Evolutionary conservation across 1,284 basidiomycete species (phyloP).

Genomic region (Schizophyllum amplum): DNA sequence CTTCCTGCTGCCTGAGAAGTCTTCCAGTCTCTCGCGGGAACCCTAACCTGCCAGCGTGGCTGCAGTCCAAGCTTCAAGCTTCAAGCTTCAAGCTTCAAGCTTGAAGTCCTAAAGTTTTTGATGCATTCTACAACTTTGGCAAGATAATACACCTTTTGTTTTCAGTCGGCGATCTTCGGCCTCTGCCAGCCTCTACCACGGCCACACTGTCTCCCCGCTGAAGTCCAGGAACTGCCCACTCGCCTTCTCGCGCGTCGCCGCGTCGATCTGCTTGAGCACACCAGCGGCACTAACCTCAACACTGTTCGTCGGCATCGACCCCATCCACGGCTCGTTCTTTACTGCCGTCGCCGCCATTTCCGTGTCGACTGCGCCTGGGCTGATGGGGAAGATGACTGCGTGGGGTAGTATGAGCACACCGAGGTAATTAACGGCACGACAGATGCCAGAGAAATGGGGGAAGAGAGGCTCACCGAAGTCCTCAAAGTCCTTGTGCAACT

Average conservation of each 20-base stretch:
- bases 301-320: neutral
- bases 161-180: no score
- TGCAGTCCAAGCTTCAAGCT: no score
- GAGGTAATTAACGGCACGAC: neutral
- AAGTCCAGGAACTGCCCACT: neutral
- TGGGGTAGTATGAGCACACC: neutral
- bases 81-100: no score
- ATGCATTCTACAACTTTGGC: no score
- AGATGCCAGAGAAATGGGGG: neutral
- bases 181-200: neutral
- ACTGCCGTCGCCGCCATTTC: neutral
- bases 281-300: neutral
- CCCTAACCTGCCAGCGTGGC: no score
- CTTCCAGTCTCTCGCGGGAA: no score
- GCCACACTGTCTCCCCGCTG: neutral
- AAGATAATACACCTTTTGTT: no score
- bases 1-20: no score
- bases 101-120: no score
- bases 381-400: neutral
- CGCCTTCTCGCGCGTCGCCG: neutral
- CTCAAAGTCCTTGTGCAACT: neutral
- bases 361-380: neutral
- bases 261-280: neutral
- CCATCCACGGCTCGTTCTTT: neutral
- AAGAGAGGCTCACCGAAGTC: neutral